phyloP scores from a whole-genome alignment of 495 filamentous ascomycete species.

The Podospora pseudoanserina region DNA sequence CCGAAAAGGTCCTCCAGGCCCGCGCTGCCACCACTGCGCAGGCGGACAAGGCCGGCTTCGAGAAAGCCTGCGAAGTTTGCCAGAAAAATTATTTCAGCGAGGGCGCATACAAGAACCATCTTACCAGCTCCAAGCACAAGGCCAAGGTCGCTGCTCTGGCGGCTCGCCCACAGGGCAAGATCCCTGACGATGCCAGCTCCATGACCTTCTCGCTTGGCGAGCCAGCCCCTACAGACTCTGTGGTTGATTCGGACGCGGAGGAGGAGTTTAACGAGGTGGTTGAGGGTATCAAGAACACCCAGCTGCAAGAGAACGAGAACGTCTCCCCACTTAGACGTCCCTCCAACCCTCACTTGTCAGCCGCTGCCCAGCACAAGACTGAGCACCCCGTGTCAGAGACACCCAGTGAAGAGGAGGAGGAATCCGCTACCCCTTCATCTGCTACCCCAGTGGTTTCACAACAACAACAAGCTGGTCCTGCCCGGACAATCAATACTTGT shows the following conservation, averaged over 20 bases:
- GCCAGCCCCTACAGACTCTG: conserved; percentile 51
- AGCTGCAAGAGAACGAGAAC: conserved; percentile 60
- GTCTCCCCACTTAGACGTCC: conserved; percentile 53
- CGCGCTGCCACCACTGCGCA: conserved; percentile 78
- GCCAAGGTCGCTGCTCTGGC: conserved; percentile 51
- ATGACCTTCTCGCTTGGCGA: conserved; percentile 88
- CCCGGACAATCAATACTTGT: conserved; percentile 60
- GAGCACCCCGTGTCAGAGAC: conserved; percentile 36
- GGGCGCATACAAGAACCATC: conserved; percentile 90
- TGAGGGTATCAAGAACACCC: conserved; percentile 69
- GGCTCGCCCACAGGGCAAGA: conserved; percentile 26
- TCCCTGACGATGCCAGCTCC: conserved; percentile 72
- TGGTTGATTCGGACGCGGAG: conserved; percentile 61
- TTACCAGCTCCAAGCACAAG: conserved; percentile 88
- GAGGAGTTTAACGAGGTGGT: conserved; percentile 75
- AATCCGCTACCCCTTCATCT: conserved; percentile 32
- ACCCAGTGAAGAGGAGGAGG: conserved; percentile 33
- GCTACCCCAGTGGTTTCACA: conserved; percentile 24
- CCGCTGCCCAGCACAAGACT: conserved; percentile 41
- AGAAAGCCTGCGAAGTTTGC: conserved; percentile 76
- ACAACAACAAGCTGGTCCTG: conserved; percentile 19
- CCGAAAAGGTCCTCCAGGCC: conserved; percentile 93
- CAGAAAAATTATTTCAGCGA: conserved; percentile 93
- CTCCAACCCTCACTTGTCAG: conserved; percentile 54
- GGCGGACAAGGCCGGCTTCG: conserved; percentile 84